Conservation (phyloP, 768 basidiomycete species). For the Boletus fagicola region DNA sequence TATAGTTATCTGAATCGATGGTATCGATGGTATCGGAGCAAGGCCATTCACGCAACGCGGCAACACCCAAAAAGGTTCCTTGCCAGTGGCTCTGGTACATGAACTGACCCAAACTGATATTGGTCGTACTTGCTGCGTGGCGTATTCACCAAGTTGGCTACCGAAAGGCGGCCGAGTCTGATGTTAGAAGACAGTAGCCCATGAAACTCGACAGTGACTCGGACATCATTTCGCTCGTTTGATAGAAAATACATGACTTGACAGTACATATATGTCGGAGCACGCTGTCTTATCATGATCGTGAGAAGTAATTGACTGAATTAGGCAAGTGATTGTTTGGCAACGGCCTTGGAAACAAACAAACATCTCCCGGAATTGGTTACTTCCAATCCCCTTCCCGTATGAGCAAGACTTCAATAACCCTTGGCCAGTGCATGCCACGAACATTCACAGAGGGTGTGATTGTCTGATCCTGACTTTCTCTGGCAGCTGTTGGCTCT, state of each 20-base stretch:
- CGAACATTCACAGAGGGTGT: neutral
- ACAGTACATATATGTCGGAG: neutral
- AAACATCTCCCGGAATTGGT: conserved; percentile 22
- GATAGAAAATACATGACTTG: neutral
- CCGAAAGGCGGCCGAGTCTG: no score
- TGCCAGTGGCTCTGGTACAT: neutral
- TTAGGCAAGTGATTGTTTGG: conserved; percentile 22
- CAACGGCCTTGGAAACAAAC: conserved; percentile 32
- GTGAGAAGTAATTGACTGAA: neutral
- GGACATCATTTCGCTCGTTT: neutral
- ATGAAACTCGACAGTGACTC: no score
- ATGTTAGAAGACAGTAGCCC: neutral
- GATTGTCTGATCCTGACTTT: neutral
- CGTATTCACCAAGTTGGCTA: neutral
- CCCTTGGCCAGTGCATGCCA: conserved; percentile 7
- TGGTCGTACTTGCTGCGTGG: neutral
- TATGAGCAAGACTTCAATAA: conserved; percentile 5
- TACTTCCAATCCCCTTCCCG: neutral
- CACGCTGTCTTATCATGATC: no score
- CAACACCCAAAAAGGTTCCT: neutral
- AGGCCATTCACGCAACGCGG: neutral
- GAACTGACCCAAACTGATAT: neutral
- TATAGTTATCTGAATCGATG: neutral
- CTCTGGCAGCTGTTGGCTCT: neutral
- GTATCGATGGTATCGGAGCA: neutral